Base-by-base conservation (phyloP, 75 land plant species). In the Picea glauca region DNA sequence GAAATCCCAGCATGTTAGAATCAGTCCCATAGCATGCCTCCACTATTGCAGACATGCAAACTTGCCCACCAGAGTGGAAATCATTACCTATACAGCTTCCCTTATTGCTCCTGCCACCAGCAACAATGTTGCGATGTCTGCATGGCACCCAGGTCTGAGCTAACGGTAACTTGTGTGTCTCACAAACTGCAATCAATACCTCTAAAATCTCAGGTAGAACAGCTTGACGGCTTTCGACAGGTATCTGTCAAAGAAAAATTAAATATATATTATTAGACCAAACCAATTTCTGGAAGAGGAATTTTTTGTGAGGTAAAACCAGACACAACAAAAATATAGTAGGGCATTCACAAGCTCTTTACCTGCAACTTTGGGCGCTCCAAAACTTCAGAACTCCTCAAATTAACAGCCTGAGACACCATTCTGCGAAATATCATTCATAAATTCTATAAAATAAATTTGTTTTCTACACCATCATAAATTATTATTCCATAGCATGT, bases 81-180 rank as follows among this genome's bases (percentile, higher is more conserved):
- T 86, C 88, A 59, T 82, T 82, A 13, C 84, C 76, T 67, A 86
- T 90, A 15, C 89, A 74, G 61, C 79, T 74, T 1, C 91, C 89
- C 46, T 26, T 79, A 59, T 82, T 90, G 38, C 88, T 87, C 75
- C 85, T 21, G n/a, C 56, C 74, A 70, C 43, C 43, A 43, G 74
- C 11, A 46, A 21, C 33, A 70, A 70, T 46, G 11, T 43, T 70
- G n/a, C 4, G 87, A 75, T 86, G 84, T 17, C 76, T 72, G 79
- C 94, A 92, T 13, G 94, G 82, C 20, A 83, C 81, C 96, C 96
- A 93, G 20, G 96, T 90, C 75, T 88, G 94, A 60, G 96, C 96
- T 75, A 93, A 74, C 0, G 96, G 96, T 54, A 93, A 59, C 58
- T 77, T 83, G 76, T 93, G 94, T 17, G 83, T 81, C 60, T 78